Conservation (phyloP, 441 rosid species). For the Adansonia gregorii region DNA sequence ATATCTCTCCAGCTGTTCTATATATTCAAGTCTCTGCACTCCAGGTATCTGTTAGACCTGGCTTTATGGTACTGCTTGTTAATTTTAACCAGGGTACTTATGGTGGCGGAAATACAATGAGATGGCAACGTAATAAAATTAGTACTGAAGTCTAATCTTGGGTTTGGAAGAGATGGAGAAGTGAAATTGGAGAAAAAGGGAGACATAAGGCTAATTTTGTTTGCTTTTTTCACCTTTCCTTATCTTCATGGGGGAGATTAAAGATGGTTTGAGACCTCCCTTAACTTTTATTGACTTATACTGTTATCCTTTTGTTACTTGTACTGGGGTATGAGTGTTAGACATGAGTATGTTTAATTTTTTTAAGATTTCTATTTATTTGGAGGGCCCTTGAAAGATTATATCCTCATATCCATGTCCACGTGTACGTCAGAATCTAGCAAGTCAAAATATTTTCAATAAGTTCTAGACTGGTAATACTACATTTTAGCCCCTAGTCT, state of each 20-base stretch:
- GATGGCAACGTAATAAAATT: neutral
- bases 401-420: no score
- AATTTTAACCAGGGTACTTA: slow-evolving; percentile 12
- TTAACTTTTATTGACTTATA: neutral
- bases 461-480: neutral
- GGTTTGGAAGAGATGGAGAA: slow-evolving; percentile 8
- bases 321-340: no score
- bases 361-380: neutral
- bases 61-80: neutral
- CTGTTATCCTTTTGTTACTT: neutral
- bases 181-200: neutral
- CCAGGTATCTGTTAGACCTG: slow-evolving; percentile 55
- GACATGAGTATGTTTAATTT: neutral
- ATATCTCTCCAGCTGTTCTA: slow-evolving; percentile 75
- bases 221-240: neutral
- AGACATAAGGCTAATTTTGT: neutral
- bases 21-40: slow-evolving; percentile 81
- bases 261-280: neutral
- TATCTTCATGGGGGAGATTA: neutral
- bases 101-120: neutral
- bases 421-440: neutral
- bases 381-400: no score
- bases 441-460: neutral
- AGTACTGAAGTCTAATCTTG: neutral
- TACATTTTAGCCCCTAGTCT: neutral